Base-by-base conservation (phyloP, 257 asterid genomes). In the Nicotiana sylvestris region DNA sequence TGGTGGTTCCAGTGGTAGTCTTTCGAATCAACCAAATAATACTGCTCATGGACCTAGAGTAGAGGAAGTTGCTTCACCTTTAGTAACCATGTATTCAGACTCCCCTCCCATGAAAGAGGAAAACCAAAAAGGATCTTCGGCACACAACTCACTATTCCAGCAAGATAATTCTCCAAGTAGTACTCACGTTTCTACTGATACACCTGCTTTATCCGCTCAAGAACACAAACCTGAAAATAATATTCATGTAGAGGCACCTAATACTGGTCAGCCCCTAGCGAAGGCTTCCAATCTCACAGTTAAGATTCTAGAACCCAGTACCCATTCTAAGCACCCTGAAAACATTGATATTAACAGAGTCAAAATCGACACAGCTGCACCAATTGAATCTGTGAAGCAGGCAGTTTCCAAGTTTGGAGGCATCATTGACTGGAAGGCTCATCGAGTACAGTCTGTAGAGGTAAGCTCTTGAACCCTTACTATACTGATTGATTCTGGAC, bases 351-450 rank as follows among this genome's bases (percentile, higher is more conserved):
- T 46, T 25, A 86, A 77, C 46, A 89, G 88, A 83, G 89, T 83
- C 83, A 93, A 92, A 66, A 86, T 96, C 9, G 99, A 93, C 88
- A 96, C 99, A 16, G 88, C 98, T 29, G 87, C 97, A 3, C 99
- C 99, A 68, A 86, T 96, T 82, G 97, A 94, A 86, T 96, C 99
- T 27, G 99, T 96, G 65, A 96, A 94, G 88, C 96, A 95, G 74
- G 99, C 99, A 64, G 99, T 96, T 77, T 96, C 98, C 0, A 96
- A 90, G 90, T 96, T 96, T 68, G 99, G 99, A 15, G 99, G 98
- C 57, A 96, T 96, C 77, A 97, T 96, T 46, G 99, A 96, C 88
- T 96, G 99, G 99, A 96, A 96, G 86, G 99, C 99, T 76, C 97
- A 96, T 85, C 92, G 94, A 29, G 88, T 88, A 69, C 98, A 93